These are phyloP conservation scores for Cutaneotrichosporon sp. DNA, from an alignment of 1,284 basidiomycete species.

Conservation along the genomic window DNA sequence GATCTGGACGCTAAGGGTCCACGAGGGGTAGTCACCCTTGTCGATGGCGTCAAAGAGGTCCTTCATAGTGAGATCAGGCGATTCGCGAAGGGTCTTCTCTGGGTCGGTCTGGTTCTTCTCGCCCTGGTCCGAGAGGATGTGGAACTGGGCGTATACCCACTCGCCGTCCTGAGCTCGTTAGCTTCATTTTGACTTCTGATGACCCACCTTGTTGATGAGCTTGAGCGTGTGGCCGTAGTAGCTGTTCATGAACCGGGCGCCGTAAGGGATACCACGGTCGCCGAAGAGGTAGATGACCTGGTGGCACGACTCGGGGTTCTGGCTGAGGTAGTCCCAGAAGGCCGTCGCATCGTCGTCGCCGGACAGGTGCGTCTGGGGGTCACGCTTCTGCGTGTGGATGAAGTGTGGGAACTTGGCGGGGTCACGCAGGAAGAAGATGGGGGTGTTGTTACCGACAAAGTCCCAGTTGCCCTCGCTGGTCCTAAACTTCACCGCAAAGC, in stretches of 20 bases:
- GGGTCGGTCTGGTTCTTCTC: constrained; percentile 57
- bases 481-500: constrained; percentile 84
- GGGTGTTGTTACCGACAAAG: constrained; percentile 82
- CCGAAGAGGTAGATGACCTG: constrained; percentile 60
- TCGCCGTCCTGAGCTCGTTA: constrained; percentile 56
- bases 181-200: not conserved
- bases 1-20: constrained; percentile 58
- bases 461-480: constrained; percentile 86
- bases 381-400: constrained; percentile 84
- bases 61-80: constrained; percentile 76
- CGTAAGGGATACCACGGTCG: constrained; percentile 69
- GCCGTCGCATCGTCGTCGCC: constrained; percentile 40
- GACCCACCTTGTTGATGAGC: constrained; percentile 61
- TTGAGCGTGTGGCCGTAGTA: constrained; percentile 91
- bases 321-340: constrained; percentile 78
- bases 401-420: constrained; percentile 60
- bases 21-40: constrained; percentile 55
- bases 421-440: constrained; percentile 53
- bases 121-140: constrained; percentile 67
- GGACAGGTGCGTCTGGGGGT: constrained; percentile 50
- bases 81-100: constrained; percentile 47
- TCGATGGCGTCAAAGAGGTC: constrained; percentile 71
- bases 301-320: constrained; percentile 86
- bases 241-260: constrained; percentile 73
- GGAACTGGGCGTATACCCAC: constrained; percentile 79